Conservation (phyloP, 306 rosid genomes). For the Malus sylvestris region DNA sequence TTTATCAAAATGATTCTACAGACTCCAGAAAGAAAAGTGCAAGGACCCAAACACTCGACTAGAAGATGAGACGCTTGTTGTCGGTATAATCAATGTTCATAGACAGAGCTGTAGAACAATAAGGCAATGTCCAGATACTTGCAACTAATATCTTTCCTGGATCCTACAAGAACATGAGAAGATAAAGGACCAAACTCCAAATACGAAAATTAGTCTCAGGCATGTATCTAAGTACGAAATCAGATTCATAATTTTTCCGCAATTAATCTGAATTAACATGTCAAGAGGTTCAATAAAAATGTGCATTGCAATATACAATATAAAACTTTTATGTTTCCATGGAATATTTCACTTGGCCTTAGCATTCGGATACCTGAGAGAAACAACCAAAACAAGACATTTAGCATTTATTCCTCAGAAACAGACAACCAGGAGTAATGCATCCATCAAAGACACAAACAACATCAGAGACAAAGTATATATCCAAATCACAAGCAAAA, state of each 20-base stretch:
- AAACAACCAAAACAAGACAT: conserved; percentile 9
- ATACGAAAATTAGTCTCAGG: not conserved
- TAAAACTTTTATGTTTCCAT: not conserved
- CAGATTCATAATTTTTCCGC: not conserved
- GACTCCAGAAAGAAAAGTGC: not conserved
- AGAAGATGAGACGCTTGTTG: not conserved
- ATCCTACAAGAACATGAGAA: not conserved
- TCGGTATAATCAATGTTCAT: not conserved
- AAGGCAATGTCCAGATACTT: not conserved
- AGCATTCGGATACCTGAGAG: not conserved
- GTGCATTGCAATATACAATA: not conserved
- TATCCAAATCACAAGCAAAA: not conserved
- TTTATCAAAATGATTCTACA: not conserved
- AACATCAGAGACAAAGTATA: not conserved
- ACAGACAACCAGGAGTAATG: not conserved
- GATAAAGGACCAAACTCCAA: not conserved
- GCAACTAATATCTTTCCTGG: not conserved
- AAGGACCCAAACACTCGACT: not conserved
- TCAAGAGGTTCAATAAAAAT: not conserved
- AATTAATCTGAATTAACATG: not conserved
- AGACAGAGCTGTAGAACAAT: not conserved
- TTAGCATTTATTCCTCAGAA: not conserved
- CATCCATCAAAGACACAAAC: not conserved
- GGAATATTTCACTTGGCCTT: not conserved
- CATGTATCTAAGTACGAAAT: not conserved